Base-by-base conservation (phyloP, 345 rosid species). In the Euphorbia peplus region DNA sequence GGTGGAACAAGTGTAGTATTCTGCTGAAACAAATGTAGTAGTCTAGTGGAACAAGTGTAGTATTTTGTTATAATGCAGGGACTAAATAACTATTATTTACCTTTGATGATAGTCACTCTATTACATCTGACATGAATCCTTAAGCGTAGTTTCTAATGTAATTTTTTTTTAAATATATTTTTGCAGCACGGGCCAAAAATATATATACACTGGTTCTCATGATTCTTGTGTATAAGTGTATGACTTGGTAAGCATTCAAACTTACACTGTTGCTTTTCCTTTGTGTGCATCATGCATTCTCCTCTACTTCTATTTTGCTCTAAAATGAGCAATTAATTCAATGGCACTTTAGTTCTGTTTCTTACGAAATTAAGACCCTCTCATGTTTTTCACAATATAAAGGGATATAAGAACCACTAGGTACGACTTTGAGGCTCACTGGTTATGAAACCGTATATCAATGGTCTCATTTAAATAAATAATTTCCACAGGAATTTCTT, bases 131-230 rank as follows among this genome's bases (percentile, higher is more conserved):
- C 14, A 16, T 37, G 32, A 50, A 60, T 53, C 56, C 55, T 57
- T 32, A 48, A 25, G 32, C 26, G 13, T 11, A 28, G 26, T 26
- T 30, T 26, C 30, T 70, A 46, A 57, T 30, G 16, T 73, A 13
- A 55, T 60, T 78, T 68, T n/a, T 66, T 71, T 37, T 15, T 60
- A 32, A 32, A n/a, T 32, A 59, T 68, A 69, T 61, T 41, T 63
- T 70, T 57, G 81, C 91, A 91, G 95, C 78, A 93, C 95, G 47
- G 97, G 97, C 18, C 97, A 91, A 70, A 88, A 84, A 83, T 91
- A 89, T 72, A 91, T 89, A 67, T 93, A 89, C 83, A 91, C 96
- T 7, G 97, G 98, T 62, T 93, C 97, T 28, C 86, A 86, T n/a
- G 98, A 91, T 78, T 82, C 88, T 55, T 75, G 82, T 7, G 86